Evolutionary conservation across 345 rosid genomes (phyloP).

Genomic region (Rubroshorea leprosula): DNA sequence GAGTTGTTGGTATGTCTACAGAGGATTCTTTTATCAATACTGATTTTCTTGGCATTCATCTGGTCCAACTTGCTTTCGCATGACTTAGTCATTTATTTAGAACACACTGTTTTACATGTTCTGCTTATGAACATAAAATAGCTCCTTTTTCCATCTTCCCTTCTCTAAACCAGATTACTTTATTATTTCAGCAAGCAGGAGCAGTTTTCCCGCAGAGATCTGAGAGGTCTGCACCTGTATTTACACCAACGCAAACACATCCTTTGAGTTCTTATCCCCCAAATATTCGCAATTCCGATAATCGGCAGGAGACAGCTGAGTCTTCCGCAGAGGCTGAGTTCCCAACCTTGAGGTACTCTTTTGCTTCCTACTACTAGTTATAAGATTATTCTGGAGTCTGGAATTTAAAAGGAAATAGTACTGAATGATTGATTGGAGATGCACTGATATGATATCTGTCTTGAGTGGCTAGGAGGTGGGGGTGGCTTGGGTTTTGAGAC

Average conservation of each 20-base stretch:
- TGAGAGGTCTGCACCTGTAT: constrained; percentile 85
- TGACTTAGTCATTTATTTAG: no score
- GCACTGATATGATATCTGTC: no score
- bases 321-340: constrained; percentile 84
- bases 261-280: constrained; percentile 78
- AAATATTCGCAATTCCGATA: constrained; percentile 61
- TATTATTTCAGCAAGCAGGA: constrained; percentile 81
- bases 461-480: no score
- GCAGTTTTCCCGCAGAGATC: constrained; percentile 96
- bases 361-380: neutral
- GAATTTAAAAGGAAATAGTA: constrained; percentile 10
- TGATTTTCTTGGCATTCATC: constrained; percentile 1
- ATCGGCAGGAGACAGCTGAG: constrained; percentile 49
- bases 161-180: constrained; percentile 14
- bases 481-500: no score
- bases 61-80: no score
- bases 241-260: constrained; percentile 93
- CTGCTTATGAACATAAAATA: constrained; percentile 7
- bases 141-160: constrained; percentile 4
- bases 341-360: constrained; percentile 74
- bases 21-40: constrained; percentile 3
- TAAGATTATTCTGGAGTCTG: no score
- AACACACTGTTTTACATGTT: neutral
- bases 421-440: neutral
- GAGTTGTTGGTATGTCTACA: constrained; percentile 78